These are phyloP conservation scores for Debaryomycetaceae sp. DNA, from an alignment of 1,139 yeast genomes.

Conservation along the genomic window DNA sequence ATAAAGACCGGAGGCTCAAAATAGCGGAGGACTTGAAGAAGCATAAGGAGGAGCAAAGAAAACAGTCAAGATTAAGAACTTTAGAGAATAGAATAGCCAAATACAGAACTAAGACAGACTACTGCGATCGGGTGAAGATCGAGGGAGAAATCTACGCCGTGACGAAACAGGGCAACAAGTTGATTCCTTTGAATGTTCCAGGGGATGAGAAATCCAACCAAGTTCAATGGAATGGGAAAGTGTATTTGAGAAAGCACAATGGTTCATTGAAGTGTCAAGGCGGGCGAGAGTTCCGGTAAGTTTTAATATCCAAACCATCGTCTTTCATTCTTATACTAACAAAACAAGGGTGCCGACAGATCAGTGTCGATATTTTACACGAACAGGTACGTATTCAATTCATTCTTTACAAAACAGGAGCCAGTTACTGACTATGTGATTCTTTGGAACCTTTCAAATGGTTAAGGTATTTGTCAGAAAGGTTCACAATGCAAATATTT, in stretches of 20 bases:
- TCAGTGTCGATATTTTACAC: slow-evolving; percentile 37
- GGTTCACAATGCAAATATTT: slow-evolving; percentile 51
- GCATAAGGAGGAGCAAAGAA: slow-evolving; percentile 14
- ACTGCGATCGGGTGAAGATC: slow-evolving; percentile 35
- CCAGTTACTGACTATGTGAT: slow-evolving; percentile 15
- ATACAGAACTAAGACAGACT: slow-evolving; percentile 26
- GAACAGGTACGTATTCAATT: slow-evolving; percentile 35
- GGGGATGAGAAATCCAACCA: slow-evolving; percentile 11
- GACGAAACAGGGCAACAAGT: slow-evolving; percentile 26
- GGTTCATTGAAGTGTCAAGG: slow-evolving; percentile 25
- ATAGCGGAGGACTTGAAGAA: slow-evolving; percentile 13
- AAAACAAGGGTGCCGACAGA: slow-evolving; percentile 12
- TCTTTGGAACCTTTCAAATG: slow-evolving; percentile 19
- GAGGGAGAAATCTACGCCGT: slow-evolving; percentile 35
- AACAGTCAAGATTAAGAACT: slow-evolving; percentile 9
- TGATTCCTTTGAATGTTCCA: slow-evolving; percentile 27
- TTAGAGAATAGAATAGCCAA: slow-evolving; percentile 17
- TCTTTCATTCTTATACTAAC: slow-evolving; percentile 14
- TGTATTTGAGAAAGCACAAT: slow-evolving; percentile 20
- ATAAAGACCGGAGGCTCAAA: slow-evolving; percentile 16
- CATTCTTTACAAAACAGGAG: neutral
- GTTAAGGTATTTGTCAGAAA: slow-evolving; percentile 49
- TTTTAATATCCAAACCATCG: neutral
- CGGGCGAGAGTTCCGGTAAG: slow-evolving; percentile 10
- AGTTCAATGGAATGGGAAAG: slow-evolving; percentile 28